phyloP scores from a whole-genome alignment of 805 yeast species.

The Monosporozyma aquatica region DNA sequence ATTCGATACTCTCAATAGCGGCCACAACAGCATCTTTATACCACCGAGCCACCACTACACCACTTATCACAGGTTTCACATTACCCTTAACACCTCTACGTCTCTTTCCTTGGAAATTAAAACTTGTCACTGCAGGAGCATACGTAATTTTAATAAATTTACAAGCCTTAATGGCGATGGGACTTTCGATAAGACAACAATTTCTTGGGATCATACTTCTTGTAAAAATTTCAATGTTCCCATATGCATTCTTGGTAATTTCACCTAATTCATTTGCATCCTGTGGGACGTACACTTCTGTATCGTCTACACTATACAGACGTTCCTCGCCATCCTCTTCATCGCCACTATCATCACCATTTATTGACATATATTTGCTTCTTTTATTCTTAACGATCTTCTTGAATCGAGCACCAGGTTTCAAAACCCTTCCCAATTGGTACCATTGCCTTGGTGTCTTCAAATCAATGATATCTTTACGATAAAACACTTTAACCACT shows the following conservation, averaged over 20 bases:
- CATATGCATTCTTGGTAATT: slow-evolving; percentile 67
- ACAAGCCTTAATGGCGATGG: slow-evolving; percentile 61
- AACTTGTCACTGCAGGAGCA: slow-evolving; percentile 82
- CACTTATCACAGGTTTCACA: slow-evolving; percentile 60
- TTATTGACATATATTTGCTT: slow-evolving; percentile 8
- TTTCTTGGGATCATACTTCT: slow-evolving; percentile 79
- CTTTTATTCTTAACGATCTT: slow-evolving; percentile 36
- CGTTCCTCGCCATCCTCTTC: slow-evolving; percentile 53
- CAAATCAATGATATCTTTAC: slow-evolving; percentile 54
- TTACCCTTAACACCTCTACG: not conserved
- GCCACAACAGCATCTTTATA: slow-evolving; percentile 30
- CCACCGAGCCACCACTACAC: slow-evolving; percentile 63
- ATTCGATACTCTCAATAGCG: slow-evolving; percentile 25
- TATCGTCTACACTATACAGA: slow-evolving; percentile 70
- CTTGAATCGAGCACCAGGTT: slow-evolving; percentile 59
- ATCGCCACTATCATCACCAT: slow-evolving; percentile 34
- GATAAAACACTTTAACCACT: slow-evolving; percentile 54
- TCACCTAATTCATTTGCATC: slow-evolving; percentile 48
- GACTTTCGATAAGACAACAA: slow-evolving; percentile 50
- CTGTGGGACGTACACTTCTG: slow-evolving; percentile 61
- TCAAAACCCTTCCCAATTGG: slow-evolving; percentile 65
- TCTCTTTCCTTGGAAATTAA: slow-evolving; percentile 52
- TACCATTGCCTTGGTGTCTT: slow-evolving; percentile 83
- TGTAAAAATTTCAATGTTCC: slow-evolving; percentile 74
- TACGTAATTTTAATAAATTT: slow-evolving; percentile 59